Evolutionary conservation across 179 eudicot species (phyloP).

Genomic region (Beta lomatogona): DNA sequence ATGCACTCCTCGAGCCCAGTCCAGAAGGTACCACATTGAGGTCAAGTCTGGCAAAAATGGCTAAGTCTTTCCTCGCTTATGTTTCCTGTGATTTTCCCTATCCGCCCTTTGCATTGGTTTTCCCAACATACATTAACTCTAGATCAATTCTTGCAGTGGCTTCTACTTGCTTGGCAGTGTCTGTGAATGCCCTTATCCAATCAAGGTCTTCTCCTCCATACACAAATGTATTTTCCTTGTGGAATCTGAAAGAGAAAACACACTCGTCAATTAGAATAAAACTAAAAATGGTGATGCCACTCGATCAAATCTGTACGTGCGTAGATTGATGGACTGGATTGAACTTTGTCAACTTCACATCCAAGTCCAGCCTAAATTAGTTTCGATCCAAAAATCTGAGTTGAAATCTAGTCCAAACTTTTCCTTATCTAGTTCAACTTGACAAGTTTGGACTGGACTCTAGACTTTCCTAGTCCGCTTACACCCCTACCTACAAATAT

Average conservation of each 20-base stretch:
- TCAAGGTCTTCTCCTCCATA: conserved; percentile 79
- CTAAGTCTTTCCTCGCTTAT: conserved; percentile 44
- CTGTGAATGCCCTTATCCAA: conserved; percentile 65
- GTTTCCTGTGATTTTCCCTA: conserved; percentile 31
- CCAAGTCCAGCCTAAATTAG: too few species aligned
- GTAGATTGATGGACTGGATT: too few species aligned
- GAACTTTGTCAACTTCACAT: too few species aligned
- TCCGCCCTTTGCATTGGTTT: conserved; percentile 51
- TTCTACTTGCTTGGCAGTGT: conserved; percentile 39
- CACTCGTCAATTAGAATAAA: background rate
- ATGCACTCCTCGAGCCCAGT: conserved; percentile 80
- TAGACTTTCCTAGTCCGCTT: too few species aligned
- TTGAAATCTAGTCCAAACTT: too few species aligned
- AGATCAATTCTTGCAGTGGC: conserved; percentile 34
- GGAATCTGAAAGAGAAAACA: conserved; percentile 37
- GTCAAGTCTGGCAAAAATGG: conserved; percentile 46
- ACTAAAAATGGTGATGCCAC: background rate
- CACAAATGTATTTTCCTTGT: conserved; percentile 54
- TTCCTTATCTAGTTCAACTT: too few species aligned
- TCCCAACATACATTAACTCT: conserved; percentile 79
- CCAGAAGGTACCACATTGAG: conserved; percentile 85
- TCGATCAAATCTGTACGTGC: background rate
- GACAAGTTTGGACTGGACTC: too few species aligned
- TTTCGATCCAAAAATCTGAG: too few species aligned
- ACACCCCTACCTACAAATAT: background rate